Conservation (phyloP, 495 filamentous ascomycete genomes). For the Entonaema liquescens region DNA sequence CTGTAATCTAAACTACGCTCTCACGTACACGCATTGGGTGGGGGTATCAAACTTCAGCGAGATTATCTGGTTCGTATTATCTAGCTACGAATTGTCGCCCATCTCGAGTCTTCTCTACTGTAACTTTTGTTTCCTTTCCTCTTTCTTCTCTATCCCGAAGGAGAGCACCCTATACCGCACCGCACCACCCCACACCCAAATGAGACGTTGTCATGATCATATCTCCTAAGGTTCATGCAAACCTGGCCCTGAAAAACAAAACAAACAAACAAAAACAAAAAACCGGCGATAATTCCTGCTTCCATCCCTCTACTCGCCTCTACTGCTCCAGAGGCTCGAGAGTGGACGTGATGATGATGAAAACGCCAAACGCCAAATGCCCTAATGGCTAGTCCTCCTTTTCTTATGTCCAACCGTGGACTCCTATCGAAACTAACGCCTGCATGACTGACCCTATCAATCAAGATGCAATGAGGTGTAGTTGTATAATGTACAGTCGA, state of each 20-base stretch:
- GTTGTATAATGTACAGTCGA: slow-evolving; percentile 32
- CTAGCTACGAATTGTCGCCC: neutral
- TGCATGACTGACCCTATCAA: slow-evolving; percentile 14
- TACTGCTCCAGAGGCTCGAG: neutral
- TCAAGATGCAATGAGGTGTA: slow-evolving; percentile 27
- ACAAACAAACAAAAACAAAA: neutral
- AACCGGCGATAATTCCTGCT: neutral
- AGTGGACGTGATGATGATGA: neutral
- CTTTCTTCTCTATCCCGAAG: neutral
- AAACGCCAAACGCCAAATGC: neutral
- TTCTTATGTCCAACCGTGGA: slow-evolving; percentile 27
- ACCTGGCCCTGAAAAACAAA: neutral
- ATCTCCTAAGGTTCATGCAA: neutral
- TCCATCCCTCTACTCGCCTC: neutral
- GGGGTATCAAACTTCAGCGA: neutral
- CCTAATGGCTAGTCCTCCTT: neutral
- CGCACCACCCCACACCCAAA: neutral
- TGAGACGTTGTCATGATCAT: neutral
- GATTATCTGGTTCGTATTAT: neutral
- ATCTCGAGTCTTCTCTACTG: slow-evolving; percentile 1
- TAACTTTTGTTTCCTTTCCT: neutral
- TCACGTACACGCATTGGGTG: neutral
- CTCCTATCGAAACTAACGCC: slow-evolving; percentile 24
- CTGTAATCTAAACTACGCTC: neutral
- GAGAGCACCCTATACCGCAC: too few species aligned